A percentile compares a stretch with the other conserved stretches of the same genome.
Conservation (phyloP, 1,284 basidiomycete genomes). For the Fomitopsis betulina region DNA sequence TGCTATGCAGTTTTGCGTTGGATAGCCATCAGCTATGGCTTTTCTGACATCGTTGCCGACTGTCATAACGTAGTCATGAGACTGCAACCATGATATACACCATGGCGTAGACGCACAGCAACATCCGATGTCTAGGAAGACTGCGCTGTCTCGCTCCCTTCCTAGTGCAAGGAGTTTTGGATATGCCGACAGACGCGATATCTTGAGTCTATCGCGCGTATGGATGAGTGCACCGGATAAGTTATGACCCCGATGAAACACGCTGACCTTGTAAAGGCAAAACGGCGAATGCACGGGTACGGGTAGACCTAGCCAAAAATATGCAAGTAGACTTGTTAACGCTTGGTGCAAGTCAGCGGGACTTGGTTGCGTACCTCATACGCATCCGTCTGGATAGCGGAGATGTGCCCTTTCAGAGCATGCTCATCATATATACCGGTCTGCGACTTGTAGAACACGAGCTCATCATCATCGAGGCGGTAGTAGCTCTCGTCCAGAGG, state of each 20-base stretch:
- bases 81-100: not conserved
- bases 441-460: slow-evolving; percentile 14
- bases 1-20: slow-evolving; percentile 26
- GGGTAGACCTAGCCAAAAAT: slow-evolving; percentile 5
- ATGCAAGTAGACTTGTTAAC: not conserved
- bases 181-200: slow-evolving; percentile 12
- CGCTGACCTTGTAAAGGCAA: slow-evolving; percentile 12
- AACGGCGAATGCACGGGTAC: slow-evolving; percentile 15
- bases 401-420: slow-evolving; percentile 12
- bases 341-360: too few relatives aligned
- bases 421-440: slow-evolving; percentile 14
- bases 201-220: slow-evolving; percentile 9
- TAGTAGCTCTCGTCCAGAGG: slow-evolving; percentile 7
- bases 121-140: slow-evolving; percentile 41
- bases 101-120: slow-evolving; percentile 35
- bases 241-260: not conserved
- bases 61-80: slow-evolving; percentile 7
- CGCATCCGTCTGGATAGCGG: slow-evolving; percentile 12
- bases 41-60: slow-evolving; percentile 40
- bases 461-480: slow-evolving; percentile 10
- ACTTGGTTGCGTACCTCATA: slow-evolving; percentile 5
- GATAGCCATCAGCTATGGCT: slow-evolving; percentile 33
- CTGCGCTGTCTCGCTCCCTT: slow-evolving; percentile 31
- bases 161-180: slow-evolving; percentile 33
- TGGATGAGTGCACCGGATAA: not conserved